Evolutionary conservation across 2,329 filamentous ascomycete species (phyloP).

Genomic region (Diaporthe aspalathi): DNA sequence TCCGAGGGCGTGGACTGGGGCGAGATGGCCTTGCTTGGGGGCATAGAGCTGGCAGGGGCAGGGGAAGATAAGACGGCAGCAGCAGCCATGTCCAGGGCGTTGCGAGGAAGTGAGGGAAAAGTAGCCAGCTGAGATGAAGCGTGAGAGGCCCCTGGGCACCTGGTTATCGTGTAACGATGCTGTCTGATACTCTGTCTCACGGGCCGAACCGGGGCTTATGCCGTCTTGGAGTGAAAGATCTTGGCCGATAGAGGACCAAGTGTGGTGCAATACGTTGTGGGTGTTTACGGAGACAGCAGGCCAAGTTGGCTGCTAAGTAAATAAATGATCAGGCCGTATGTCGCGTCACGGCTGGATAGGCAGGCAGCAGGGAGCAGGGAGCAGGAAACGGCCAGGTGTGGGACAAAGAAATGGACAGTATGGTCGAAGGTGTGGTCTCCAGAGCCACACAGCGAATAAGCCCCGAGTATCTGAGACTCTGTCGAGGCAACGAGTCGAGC

Average conservation of each 20-base stretch:
- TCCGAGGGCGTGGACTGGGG: conserved; percentile 11
- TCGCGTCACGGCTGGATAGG: not conserved
- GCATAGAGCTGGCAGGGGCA: not conserved
- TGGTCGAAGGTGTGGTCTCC: not conserved
- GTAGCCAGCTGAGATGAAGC: not conserved
- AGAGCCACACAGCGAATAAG: too few relatives aligned
- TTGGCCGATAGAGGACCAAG: not conserved
- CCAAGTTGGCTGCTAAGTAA: not conserved
- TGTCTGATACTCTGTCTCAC: conserved; percentile 16
- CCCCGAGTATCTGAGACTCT: not conserved
- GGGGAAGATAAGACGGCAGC: conserved; percentile 24
- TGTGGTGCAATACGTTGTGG: not conserved
- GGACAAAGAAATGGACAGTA: not conserved
- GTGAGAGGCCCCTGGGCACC: not conserved
- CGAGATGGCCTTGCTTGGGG: conserved; percentile 5
- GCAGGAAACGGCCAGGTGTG: not conserved
- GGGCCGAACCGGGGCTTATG: conserved; percentile 10
- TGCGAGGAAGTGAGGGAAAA: not conserved
- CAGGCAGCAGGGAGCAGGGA: conserved; percentile 1
- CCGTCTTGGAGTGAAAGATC: not conserved
- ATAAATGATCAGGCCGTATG: not conserved
- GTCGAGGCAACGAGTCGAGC: not conserved
- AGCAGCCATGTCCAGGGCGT: conserved; percentile 33
- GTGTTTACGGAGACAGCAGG: conserved; percentile 3
- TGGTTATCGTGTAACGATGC: conserved; percentile 3